A percentile compares a stretch with the other conserved stretches of the same genome.
Conservation (phyloP, 257 asterid species). For the Dorcoceras hygrometricum region DNA sequence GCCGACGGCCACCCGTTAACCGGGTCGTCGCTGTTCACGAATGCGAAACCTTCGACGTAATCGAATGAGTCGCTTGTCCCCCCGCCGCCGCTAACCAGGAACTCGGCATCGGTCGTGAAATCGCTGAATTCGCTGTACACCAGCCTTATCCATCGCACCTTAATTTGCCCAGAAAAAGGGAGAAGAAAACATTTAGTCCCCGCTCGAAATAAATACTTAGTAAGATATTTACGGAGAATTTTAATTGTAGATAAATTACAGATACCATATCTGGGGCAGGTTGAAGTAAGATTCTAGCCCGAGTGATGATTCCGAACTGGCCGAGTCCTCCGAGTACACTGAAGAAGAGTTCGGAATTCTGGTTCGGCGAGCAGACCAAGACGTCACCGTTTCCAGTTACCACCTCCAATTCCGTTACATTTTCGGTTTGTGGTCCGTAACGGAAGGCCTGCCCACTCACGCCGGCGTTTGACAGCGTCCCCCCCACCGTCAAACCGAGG, state of each 20-base stretch:
- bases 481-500: conserved; percentile 83
- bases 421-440: conserved; percentile 77
- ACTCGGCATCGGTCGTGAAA: conserved; percentile 77
- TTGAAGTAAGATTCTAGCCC: conserved; percentile 74
- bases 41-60: conserved; percentile 83
- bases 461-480: conserved; percentile 92
- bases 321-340: conserved; percentile 92
- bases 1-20: conserved; percentile 85
- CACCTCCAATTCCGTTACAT: conserved; percentile 86
- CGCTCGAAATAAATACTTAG: not conserved
- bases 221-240: not conserved
- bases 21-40: conserved; percentile 72
- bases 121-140: conserved; percentile 77
- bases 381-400: conserved; percentile 92
- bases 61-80: conserved; percentile 51
- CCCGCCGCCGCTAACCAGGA: conserved; percentile 47
- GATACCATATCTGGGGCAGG: conserved; percentile 92
- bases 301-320: conserved; percentile 85
- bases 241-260: not conserved
- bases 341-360: conserved; percentile 62
- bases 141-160: conserved; percentile 96
- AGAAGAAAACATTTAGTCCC: not conserved
- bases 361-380: conserved; percentile 44
- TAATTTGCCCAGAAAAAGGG: conserved; percentile 5
- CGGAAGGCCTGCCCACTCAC: conserved; percentile 83